Percentiles rank a stretch among this genome's conserved stretches.
Conservation (phyloP, 352 stramenopile genomes). For the Blastocystis hominis region DNA sequence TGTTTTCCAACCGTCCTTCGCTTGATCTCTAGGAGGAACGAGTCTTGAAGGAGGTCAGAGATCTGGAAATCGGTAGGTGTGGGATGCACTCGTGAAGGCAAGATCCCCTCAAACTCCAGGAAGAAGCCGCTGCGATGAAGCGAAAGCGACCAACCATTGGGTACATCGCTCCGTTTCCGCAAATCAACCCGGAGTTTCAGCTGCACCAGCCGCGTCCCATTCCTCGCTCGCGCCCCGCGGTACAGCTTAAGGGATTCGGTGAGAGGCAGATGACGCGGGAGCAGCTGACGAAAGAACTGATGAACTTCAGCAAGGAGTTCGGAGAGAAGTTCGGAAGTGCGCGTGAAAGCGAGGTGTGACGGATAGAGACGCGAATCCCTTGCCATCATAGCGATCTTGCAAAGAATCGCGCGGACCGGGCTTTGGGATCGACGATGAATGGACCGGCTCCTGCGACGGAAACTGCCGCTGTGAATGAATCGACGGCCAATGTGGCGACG, state of each 20-base stretch:
- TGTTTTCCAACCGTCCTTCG: no score
- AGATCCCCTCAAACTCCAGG: no score
- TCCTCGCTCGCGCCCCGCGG: neutral
- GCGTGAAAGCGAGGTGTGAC: neutral
- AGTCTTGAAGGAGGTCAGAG: no score
- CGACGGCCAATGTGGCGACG: neutral
- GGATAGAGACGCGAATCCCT: neutral
- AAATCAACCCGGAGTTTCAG: neutral
- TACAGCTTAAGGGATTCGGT: neutral
- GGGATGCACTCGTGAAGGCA: no score
- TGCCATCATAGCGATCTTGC: no score
- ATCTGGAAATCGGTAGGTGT: no score
- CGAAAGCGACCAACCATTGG: neutral
- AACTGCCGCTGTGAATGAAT: no score
- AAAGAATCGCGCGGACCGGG: no score
- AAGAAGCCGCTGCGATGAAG: no score
- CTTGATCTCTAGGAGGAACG: no score
- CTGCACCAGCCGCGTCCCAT: neutral
- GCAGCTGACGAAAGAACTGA: neutral
- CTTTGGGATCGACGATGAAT: no score
- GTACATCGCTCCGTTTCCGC: neutral
- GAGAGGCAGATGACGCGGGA: neutral
- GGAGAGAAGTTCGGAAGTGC: neutral
- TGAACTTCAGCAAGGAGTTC: neutral
- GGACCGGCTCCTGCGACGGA: no score